Percentiles rank a stretch among this genome's conserved stretches.
Conservation (phyloP, 2,329 filamentous ascomycete genomes). For the Neophaeococcomyces mojaviensis region DNA sequence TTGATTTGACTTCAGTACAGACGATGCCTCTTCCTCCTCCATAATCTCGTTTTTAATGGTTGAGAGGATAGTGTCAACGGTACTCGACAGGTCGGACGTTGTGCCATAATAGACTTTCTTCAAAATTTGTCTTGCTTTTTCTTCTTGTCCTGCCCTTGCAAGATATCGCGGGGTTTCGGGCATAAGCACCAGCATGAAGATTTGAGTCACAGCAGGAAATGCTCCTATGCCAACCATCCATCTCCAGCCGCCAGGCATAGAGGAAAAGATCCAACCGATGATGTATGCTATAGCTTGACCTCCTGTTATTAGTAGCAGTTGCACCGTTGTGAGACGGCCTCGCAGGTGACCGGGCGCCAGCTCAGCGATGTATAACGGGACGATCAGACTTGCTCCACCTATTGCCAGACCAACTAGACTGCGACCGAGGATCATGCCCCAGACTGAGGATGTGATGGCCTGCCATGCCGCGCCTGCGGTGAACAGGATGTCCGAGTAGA, state of each 20-base stretch:
- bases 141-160: constrained; percentile 57
- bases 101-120: constrained; percentile 51
- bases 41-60: constrained; percentile 67
- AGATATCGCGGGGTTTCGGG: constrained; percentile 88
- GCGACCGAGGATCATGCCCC: constrained; percentile 39
- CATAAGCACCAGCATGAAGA: constrained; percentile 60
- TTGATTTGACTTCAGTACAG: constrained; percentile 6
- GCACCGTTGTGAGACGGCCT: constrained; percentile 73
- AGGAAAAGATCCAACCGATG: constrained; percentile 66
- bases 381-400: constrained; percentile 60
- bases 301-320: constrained; percentile 73
- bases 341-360: constrained; percentile 68
- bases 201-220: constrained; percentile 66
- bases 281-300: constrained; percentile 87
- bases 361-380: constrained; percentile 83
- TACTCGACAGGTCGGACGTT: constrained; percentile 31
- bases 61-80: constrained; percentile 55
- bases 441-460: constrained; percentile 33
- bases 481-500: constrained; percentile 40
- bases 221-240: constrained; percentile 88
- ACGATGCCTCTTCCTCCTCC: constrained; percentile 52
- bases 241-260: constrained; percentile 63
- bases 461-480: constrained; percentile 38
- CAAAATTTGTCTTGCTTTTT: constrained; percentile 59
- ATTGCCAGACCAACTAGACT: constrained; percentile 42